Conservation (phyloP, 306 rosid species). For the Prunus campanulata region DNA sequence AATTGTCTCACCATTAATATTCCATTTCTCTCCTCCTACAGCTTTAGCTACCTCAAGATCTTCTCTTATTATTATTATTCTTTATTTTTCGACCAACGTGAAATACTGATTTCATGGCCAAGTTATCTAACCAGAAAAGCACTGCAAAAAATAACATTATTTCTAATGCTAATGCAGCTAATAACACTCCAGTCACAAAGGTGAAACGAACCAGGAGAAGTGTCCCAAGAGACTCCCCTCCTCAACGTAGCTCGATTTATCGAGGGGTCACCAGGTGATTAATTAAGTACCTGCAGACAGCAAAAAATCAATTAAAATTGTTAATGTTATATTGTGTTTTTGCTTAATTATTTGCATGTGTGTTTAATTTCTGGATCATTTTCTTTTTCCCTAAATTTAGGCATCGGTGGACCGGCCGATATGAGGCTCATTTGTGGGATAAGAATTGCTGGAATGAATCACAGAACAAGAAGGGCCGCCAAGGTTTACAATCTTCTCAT, state of each 20-base stretch:
- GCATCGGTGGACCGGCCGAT: constrained; percentile 87
- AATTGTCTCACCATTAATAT: not conserved
- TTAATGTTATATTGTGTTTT: not conserved
- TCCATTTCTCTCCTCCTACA: not conserved
- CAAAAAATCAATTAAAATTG: not conserved
- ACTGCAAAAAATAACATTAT: constrained; percentile 16
- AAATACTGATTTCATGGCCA: constrained; percentile 41
- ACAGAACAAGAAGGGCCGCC: constrained; percentile 83
- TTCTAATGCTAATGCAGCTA: not conserved
- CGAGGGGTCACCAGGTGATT: constrained; percentile 76
- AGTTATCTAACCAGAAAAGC: constrained; percentile 38
- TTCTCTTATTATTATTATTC: not conserved
- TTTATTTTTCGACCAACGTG: not conserved
- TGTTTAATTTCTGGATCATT: not conserved
- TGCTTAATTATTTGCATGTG: not conserved
- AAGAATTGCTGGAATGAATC: constrained; percentile 85
- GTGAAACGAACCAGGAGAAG: constrained; percentile 59
- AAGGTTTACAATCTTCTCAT: constrained; percentile 33
- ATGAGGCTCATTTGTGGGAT: constrained; percentile 92
- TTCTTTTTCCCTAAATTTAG: constrained; percentile 19
- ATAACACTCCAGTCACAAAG: constrained; percentile 29
- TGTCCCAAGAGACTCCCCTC: constrained; percentile 62
- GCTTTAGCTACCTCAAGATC: too few species aligned
- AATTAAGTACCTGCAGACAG: too few species aligned
- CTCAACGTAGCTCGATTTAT: constrained; percentile 79